A percentile compares a stretch with the other conserved stretches of the same genome.
phyloP scores from a whole-genome alignment of 495 filamentous ascomycete genomes.

The Penicillium samsonianum region DNA sequence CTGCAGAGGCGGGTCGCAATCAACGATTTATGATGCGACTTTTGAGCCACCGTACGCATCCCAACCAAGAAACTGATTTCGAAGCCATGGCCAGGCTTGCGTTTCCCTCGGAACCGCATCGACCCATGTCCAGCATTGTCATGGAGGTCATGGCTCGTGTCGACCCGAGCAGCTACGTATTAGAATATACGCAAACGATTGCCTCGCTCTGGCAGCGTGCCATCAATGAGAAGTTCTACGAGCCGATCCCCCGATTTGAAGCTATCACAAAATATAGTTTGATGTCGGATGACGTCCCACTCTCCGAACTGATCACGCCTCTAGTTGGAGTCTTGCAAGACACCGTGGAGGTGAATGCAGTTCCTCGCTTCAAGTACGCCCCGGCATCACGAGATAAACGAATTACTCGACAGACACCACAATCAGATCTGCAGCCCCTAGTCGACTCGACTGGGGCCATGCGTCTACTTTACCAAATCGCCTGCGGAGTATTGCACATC shows the following conservation, averaged over 20 bases:
- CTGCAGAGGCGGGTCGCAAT: constrained; percentile 13
- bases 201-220: constrained; percentile 63
- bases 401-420: constrained; percentile 43
- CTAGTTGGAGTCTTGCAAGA: constrained; percentile 56
- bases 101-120: constrained; percentile 57
- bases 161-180: constrained; percentile 47
- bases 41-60: constrained; percentile 55
- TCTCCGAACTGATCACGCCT: constrained; percentile 50
- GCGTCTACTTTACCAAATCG: constrained; percentile 57
- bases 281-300: constrained; percentile 47
- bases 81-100: constrained; percentile 50
- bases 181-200: constrained; percentile 55
- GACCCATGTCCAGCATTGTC: constrained; percentile 57
- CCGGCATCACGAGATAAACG: constrained; percentile 44
- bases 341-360: constrained; percentile 58
- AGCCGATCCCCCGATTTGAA: constrained; percentile 59
- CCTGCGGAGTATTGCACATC: constrained; percentile 48
- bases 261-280: constrained; percentile 58
- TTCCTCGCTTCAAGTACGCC: constrained; percentile 52
- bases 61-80: constrained; percentile 53
- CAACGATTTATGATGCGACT: constrained; percentile 56
- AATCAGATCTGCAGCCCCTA: constrained; percentile 45
- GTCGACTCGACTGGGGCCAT: constrained; percentile 60
- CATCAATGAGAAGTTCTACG: constrained; percentile 59
- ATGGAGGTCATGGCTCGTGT: constrained; percentile 53